Evolutionary conservation across 345 rosid species (phyloP).

Genomic region (Heritiera littoralis): DNA sequence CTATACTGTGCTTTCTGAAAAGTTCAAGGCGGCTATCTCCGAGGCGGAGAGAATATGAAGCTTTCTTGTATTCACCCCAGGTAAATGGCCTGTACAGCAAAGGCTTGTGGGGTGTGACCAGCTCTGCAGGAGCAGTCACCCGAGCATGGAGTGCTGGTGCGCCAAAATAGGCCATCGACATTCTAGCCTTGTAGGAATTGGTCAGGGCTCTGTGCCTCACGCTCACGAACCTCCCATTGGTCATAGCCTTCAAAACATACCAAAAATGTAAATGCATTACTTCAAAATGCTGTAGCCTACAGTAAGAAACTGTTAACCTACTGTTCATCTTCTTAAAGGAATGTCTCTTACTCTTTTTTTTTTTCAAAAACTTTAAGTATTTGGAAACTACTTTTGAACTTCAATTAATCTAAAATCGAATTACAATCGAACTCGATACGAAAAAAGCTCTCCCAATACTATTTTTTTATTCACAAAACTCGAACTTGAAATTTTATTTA

Average conservation of each 20-base stretch:
- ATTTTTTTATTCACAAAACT: too few species aligned
- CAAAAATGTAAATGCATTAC: too few species aligned
- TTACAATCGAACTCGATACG: too few species aligned
- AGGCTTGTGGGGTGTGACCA: conserved; percentile 37
- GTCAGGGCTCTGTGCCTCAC: conserved; percentile 77
- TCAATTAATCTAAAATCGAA: too few species aligned
- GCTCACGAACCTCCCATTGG: conserved; percentile 76
- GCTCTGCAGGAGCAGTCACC: conserved; percentile 44
- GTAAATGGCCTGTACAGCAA: conserved; percentile 68
- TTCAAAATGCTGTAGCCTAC: neutral
- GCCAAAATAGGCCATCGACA: conserved; percentile 75
- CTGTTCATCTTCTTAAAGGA: neutral
- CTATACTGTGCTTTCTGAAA: conserved; percentile 34
- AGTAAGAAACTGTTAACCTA: neutral
- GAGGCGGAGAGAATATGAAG: conserved; percentile 56
- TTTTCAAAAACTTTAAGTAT: too few species aligned
- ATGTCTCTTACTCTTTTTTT: neutral
- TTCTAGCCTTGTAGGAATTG: conserved; percentile 45
- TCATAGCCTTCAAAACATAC: conserved; percentile 52
- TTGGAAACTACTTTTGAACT: too few species aligned
- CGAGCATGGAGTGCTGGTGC: conserved; percentile 61
- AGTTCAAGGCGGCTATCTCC: conserved; percentile 72
- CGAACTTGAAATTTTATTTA: too few species aligned
- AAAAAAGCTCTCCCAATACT: too few species aligned
- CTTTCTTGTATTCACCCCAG: conserved; percentile 77